Base-by-base conservation (phyloP, 306 rosid genomes). In the Malus asiatica region DNA sequence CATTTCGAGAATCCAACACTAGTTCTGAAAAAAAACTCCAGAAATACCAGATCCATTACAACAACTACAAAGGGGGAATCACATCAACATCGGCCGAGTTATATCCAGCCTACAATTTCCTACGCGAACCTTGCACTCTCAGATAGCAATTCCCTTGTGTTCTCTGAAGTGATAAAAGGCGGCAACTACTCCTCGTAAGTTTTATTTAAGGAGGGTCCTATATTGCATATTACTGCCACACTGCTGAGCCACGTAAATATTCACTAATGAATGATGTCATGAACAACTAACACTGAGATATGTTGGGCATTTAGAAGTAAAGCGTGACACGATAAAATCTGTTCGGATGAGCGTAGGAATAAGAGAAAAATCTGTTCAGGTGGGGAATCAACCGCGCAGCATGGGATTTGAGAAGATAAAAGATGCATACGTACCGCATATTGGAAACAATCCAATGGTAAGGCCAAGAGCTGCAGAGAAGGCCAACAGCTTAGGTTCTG, bases 401-500 rank as follows among this genome's bases (percentile, higher is more conserved):
- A 35, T 35, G 27, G 14, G 19, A 25, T 60, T 11, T 33, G 30
- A 12, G 71, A 53, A 65, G 60, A 57, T 51, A 33, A 23, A 32
- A 63, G 3, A 59, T 10, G 53, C 55, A 48, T 11, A 53, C 81
- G 57, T 88, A 93, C 98, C 98, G 67, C 91, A 89, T 71, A 93
- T 88, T 15, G 98, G 98, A 83, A 93, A 93, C 23, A 91, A 10
- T 72, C 98, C 98, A 80, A 93, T n/a, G 66, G 97, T 93, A 82
- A 86, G 77, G 73, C 98, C 98, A 40, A 91, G 84, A 53, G 98
- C 92, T n/a, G 93, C 90, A 74, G 98, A 93, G 80, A 91, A 93
- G 20, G 98, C 97, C 88, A 93, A 73, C 70, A 86, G 91, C 12
- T 78, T 85, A 12, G 98, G 98, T 76, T 95, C 97, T 29, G 97